These are phyloP conservation scores for Aureobasidium sp. DNA, from an alignment of 2,329 filamentous ascomycete genomes.

Conservation along the genomic window DNA sequence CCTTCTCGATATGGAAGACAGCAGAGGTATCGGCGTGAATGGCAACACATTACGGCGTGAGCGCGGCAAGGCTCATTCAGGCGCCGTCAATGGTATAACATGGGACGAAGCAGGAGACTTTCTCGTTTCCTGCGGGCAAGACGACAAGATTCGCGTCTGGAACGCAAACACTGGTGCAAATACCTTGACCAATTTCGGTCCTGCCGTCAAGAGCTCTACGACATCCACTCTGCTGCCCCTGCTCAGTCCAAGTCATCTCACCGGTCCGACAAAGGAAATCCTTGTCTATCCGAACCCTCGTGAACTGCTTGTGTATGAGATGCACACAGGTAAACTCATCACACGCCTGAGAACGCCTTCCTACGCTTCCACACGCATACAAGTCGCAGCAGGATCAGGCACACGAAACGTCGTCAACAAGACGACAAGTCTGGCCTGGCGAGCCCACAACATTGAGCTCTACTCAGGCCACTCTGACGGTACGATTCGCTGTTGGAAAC, in stretches of 20 bases:
- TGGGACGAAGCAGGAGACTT: constrained; percentile 76
- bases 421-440: constrained; percentile 70
- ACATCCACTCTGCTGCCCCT: constrained; percentile 35
- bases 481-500: constrained; percentile 71
- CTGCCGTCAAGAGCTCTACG: constrained; percentile 62
- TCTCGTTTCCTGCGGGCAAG: constrained; percentile 73
- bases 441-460: constrained; percentile 60
- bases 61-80: constrained; percentile 58
- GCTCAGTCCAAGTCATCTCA: constrained; percentile 53
- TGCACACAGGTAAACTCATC: constrained; percentile 67
- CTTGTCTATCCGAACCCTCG: constrained; percentile 70
- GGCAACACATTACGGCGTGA: constrained; percentile 33
- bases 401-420: constrained; percentile 38
- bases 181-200: constrained; percentile 80
- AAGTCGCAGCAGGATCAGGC: constrained; percentile 16
- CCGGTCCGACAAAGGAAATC: constrained; percentile 51
- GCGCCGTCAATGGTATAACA: constrained; percentile 72
- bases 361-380: constrained; percentile 14
- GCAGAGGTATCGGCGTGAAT: constrained; percentile 34
- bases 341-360: constrained; percentile 55
- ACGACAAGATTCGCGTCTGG: constrained; percentile 81
- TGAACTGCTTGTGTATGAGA: constrained; percentile 69
- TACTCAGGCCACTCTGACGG: constrained; percentile 82
- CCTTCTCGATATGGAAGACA: constrained; percentile 76
- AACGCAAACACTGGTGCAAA: constrained; percentile 72